Evolutionary conservation across 805 yeast genomes (phyloP).

Genomic region (Kodamaea kakaduensis): DNA sequence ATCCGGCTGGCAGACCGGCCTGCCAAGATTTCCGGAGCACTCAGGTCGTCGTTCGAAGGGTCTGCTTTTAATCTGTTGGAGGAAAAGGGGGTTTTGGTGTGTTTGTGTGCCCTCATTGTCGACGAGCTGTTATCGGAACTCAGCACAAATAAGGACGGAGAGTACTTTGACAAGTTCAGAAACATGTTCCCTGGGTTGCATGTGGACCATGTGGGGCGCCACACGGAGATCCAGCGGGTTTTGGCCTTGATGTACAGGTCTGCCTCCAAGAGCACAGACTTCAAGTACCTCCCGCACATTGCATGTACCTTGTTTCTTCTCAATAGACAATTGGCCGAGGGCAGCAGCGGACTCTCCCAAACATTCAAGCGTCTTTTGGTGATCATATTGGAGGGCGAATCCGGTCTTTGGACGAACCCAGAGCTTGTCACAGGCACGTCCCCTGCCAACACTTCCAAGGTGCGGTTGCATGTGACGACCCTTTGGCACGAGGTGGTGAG

Average conservation of each 20-base stretch:
- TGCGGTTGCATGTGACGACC: slow-evolving; percentile 7
- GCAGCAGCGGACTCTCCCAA: not conserved
- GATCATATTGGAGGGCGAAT: slow-evolving; percentile 2
- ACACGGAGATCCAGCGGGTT: not conserved
- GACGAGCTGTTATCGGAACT: slow-evolving; percentile 2
- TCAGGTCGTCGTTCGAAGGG: slow-evolving; percentile 14
- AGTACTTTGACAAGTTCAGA: not conserved
- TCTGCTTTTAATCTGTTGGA: slow-evolving; percentile 16
- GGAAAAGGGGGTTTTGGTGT: slow-evolving; percentile 25
- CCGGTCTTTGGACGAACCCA: slow-evolving; percentile 9
- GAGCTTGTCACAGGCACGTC: slow-evolving; percentile 2
- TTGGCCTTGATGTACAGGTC: slow-evolving; percentile 1
- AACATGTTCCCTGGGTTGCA: slow-evolving; percentile 1
- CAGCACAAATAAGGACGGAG: not conserved
- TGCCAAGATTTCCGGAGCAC: not conserved
- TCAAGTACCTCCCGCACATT: slow-evolving; percentile 2
- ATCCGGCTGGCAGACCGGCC: slow-evolving; percentile 13
- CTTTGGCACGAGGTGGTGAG: slow-evolving; percentile 37
- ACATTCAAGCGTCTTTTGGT: slow-evolving; percentile 7
- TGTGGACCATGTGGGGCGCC: not conserved
- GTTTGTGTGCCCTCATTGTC: slow-evolving; percentile 28
- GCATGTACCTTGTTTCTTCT: slow-evolving; percentile 3
- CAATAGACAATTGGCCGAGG: slow-evolving; percentile 4
- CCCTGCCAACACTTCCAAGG: slow-evolving; percentile 1
- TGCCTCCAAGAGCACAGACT: not conserved